Percentiles rank a stretch among this genome's conserved stretches.
Conservation (phyloP, 371 early-diverging fungal genomes). For the Cokeromyces recurvatus region DNA sequence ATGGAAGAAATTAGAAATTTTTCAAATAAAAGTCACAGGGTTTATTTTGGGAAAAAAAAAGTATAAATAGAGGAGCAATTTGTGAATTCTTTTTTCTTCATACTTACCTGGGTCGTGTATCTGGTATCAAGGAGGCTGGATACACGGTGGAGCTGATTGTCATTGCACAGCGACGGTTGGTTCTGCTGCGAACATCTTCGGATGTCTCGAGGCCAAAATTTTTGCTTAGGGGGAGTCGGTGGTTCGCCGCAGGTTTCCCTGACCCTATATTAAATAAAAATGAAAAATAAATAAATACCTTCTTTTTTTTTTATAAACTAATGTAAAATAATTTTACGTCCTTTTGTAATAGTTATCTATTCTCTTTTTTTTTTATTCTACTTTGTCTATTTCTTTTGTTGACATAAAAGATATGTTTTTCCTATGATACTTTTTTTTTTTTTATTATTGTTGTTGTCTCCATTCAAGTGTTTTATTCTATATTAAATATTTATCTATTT, state of each 20-base stretch:
- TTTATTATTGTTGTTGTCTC: too few relatives aligned
- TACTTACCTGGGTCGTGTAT: conserved; percentile 48
- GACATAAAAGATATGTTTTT: too few relatives aligned
- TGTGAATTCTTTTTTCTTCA: conserved; percentile 21
- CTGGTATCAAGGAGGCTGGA: conserved; percentile 32
- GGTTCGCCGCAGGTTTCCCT: conserved; percentile 37
- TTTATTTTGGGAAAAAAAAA: conserved; percentile 15
- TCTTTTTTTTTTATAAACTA: too few relatives aligned
- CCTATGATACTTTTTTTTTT: too few relatives aligned
- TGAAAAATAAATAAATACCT: not conserved
- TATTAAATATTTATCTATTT: too few relatives aligned
- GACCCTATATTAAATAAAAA: conserved; percentile 13
- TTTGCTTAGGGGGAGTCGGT: conserved; percentile 38
- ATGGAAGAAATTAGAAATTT: too few relatives aligned
- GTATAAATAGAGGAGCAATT: conserved; percentile 20
- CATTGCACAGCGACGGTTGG: conserved; percentile 44
- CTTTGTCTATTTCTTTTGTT: too few relatives aligned
- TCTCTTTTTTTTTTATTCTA: too few relatives aligned
- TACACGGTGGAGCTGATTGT: conserved; percentile 31
- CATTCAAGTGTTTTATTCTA: too few relatives aligned
- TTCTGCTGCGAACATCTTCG: conserved; percentile 40
- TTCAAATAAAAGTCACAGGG: not conserved
- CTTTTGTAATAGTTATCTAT: too few relatives aligned
- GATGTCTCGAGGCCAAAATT: conserved; percentile 47
- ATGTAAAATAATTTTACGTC: too few relatives aligned